Evolutionary conservation across 371 early-diverging fungal species (phyloP), one percentile per base, ranked within the genome.

Genomic region (Mucor saturninus): DNA sequence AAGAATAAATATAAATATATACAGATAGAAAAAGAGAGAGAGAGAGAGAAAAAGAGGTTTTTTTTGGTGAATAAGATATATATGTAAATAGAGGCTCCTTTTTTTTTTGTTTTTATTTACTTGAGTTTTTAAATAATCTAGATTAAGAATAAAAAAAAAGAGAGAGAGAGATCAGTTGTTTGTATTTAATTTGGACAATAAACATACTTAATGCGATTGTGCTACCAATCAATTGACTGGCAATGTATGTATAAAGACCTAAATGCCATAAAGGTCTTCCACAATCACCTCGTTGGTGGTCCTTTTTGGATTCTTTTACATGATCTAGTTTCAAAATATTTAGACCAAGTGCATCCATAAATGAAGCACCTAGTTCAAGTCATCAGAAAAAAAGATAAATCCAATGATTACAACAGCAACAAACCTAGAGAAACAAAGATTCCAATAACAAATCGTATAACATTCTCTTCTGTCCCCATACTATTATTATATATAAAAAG

Each of bases 101-200:
- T 21, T 46, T 42, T 13, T 54, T 59, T 52, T 54, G 21, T 51
- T 49, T 30, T 42, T 42, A 4, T 14, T 50, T 76, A 71, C 80
- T 67, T 88, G 88, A n/a, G 89, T 85, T 66, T 88, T 87, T 40
- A 90, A 76, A 65, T 83, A 87, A 67, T 90, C 89, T 86, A 76
- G 68, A 52, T 21, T 21, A 21, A 21, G 21, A 21, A 21, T n/a
- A 21, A 1, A 21, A 21, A 21, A 21, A 21, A 21, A 0, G 21
- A 21, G 21, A 21, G 21, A 21, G 21, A 21, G 21, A 21, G 21
- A 21, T 21, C 21, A 21, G 21, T 49, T 43, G 15, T 31, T 55
- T 31, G 38, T 48, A 65, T 28, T 54, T 46, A 54, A n/a, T n/a
- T n/a, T 40, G 35, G 30, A 31, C 46, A 30, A 46, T 30, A n/a